Conservation (phyloP, 2,329 filamentous ascomycete species). For the Pseudogymnoascus sp. region DNA sequence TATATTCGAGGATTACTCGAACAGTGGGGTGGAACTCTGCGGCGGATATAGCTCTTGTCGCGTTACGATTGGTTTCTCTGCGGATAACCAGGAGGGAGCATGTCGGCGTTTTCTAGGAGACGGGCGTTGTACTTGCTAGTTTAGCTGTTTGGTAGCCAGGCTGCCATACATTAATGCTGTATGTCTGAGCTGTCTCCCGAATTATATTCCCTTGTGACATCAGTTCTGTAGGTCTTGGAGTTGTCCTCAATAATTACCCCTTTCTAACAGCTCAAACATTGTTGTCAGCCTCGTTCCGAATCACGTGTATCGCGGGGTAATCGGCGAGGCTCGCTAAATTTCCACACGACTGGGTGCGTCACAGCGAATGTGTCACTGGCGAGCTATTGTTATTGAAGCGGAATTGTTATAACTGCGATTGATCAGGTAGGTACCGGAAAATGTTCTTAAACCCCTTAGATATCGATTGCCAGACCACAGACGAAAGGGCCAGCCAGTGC, state of each 20-base stretch:
- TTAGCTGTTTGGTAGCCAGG: constrained; percentile 1
- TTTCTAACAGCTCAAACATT: background rate
- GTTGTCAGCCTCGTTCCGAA: background rate
- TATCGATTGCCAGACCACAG: background rate
- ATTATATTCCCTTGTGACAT: background rate
- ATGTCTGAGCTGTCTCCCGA: background rate
- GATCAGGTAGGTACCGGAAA: background rate
- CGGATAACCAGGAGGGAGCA: constrained; percentile 1
- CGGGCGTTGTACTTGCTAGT: constrained; percentile 9
- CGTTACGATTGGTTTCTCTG: background rate
- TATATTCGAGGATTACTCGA: constrained; percentile 2
- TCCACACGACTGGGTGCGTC: background rate
- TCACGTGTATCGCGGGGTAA: constrained; percentile 9
- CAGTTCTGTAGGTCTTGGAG: background rate
- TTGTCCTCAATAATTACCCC: background rate
- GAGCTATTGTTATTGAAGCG: background rate
- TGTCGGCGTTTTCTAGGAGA: constrained; percentile 1
- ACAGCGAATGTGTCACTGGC: constrained; percentile 7
- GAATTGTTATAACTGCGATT: background rate
- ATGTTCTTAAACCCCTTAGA: background rate
- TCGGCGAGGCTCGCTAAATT: constrained; percentile 9
- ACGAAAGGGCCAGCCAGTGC: background rate
- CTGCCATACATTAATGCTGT: background rate
- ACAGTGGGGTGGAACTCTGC: background rate
- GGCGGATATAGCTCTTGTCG: background rate